Percentiles rank a stretch among this genome's conserved stretches.
Conservation (phyloP, 2,329 filamentous ascomycete genomes). For the Harringtonia aguacate region DNA sequence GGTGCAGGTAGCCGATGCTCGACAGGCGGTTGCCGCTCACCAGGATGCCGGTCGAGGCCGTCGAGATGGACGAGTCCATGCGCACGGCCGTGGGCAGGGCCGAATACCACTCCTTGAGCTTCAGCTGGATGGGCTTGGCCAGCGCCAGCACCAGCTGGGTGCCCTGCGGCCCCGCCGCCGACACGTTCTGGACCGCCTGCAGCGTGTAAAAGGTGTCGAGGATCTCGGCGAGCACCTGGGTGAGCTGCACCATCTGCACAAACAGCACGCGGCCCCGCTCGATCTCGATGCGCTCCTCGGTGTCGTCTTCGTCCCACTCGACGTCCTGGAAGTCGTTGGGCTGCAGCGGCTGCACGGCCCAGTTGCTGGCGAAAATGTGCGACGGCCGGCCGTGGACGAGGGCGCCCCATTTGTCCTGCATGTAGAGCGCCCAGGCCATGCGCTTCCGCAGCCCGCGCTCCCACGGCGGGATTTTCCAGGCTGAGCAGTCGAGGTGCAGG, state of each 20-base stretch:
- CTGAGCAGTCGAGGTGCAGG: conserved; percentile 48
- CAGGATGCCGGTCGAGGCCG: conserved; percentile 22
- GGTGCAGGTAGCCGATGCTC: conserved; percentile 68
- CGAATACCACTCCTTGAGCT: conserved; percentile 73
- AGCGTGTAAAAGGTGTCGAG: conserved; percentile 77
- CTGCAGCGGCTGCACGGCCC: conserved; percentile 61
- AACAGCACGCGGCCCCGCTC: conserved; percentile 62
- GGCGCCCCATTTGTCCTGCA: conserved; percentile 68
- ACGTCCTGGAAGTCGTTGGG: conserved; percentile 63
- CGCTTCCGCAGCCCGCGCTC: conserved; percentile 51
- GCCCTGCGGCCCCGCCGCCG: conserved; percentile 55
- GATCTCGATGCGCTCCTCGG: conserved; percentile 52
- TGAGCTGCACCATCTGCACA: conserved; percentile 64
- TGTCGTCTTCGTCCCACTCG: conserved; percentile 51
- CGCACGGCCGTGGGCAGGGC: conserved; percentile 52
- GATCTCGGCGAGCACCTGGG: conserved; percentile 67
- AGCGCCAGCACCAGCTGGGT: conserved; percentile 63
- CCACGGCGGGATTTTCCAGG: conserved; percentile 53
- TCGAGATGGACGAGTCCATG: conserved; percentile 51
- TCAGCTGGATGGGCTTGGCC: conserved; percentile 73
- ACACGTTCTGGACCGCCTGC: conserved; percentile 59
- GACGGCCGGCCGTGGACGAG: conserved; percentile 78
- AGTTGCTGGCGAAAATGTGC: conserved; percentile 58
- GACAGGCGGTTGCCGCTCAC: conserved; percentile 36
- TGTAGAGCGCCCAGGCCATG: conserved; percentile 53